A percentile compares a stretch with the other conserved stretches of the same genome.
Evolutionary conservation across 2,329 filamentous ascomycete genomes (phyloP).

Genomic region (Fonsecaea erecta): DNA sequence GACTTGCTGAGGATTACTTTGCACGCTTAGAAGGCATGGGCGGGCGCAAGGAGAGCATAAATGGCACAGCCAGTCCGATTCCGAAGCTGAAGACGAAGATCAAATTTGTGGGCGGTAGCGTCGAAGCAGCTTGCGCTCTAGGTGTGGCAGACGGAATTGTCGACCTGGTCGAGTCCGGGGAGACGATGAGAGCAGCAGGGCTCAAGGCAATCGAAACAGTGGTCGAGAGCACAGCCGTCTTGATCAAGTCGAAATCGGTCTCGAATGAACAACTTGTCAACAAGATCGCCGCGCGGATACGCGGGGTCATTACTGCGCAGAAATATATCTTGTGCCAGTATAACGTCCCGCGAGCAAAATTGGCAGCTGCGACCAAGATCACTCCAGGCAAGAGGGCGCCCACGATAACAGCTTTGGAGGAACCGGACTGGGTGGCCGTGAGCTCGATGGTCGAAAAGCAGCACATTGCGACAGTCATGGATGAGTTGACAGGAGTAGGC

Average conservation of each 20-base stretch:
- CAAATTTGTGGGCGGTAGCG: slow-evolving; percentile 92
- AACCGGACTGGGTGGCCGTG: slow-evolving; percentile 91
- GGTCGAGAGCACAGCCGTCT: slow-evolving; percentile 80
- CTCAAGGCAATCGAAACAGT: slow-evolving; percentile 94
- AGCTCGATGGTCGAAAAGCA: slow-evolving; percentile 92
- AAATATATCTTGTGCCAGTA: slow-evolving; percentile 95
- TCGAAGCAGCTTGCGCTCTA: slow-evolving; percentile 93
- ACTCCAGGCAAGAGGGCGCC: slow-evolving; percentile 94
- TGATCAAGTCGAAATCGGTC: slow-evolving; percentile 87
- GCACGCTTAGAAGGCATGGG: slow-evolving; percentile 67
- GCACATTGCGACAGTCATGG: slow-evolving; percentile 83
- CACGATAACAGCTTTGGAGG: slow-evolving; percentile 86
- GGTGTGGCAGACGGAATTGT: slow-evolving; percentile 97
- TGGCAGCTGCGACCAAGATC: slow-evolving; percentile 71
- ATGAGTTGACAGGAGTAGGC: slow-evolving; percentile 74
- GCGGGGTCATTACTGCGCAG: slow-evolving; percentile 93
- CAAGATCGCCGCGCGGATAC: slow-evolving; percentile 82
- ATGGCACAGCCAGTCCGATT: slow-evolving; percentile 42
- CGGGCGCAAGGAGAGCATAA: slow-evolving; percentile 44
- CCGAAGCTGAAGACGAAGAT: slow-evolving; percentile 80
- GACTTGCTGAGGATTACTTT: slow-evolving; percentile 83
- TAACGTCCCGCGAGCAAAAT: slow-evolving; percentile 76
- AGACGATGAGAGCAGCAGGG: slow-evolving; percentile 96
- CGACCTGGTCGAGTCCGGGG: slow-evolving; percentile 95
- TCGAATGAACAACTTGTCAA: slow-evolving; percentile 80